Evolutionary conservation across 1,284 basidiomycete species (phyloP).

Genomic region (Psilocybe mexicana): DNA sequence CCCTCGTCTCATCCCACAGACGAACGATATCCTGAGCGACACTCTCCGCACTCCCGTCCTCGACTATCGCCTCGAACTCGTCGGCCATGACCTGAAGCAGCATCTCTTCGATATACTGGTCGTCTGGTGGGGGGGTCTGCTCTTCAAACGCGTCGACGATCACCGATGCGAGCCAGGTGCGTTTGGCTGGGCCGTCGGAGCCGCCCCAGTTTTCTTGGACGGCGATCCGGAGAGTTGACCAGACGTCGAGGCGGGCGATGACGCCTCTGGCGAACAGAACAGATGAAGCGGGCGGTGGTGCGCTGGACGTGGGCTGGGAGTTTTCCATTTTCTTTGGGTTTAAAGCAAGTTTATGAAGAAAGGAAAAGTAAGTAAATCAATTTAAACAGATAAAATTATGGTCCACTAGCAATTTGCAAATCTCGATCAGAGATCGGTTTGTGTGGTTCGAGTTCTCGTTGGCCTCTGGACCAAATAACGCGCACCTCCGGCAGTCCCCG

Average conservation of each 20-base stretch:
- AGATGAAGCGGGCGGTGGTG: slow-evolving; percentile 40
- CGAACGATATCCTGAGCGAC: slow-evolving; percentile 72
- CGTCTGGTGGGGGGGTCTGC: slow-evolving; percentile 58
- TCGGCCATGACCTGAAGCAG: slow-evolving; percentile 81
- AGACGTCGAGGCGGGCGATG: slow-evolving; percentile 75
- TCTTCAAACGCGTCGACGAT: slow-evolving; percentile 86
- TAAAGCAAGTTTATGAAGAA: no score
- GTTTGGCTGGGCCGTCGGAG: slow-evolving; percentile 63
- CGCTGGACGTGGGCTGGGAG: background rate
- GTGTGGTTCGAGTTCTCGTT: no score
- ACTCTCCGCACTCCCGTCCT: slow-evolving; percentile 75
- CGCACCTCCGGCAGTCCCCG: no score
- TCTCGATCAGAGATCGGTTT: no score
- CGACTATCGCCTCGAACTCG: slow-evolving; percentile 81
- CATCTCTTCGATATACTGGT: slow-evolving; percentile 74
- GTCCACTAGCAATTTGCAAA: no score
- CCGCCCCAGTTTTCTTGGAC: slow-evolving; percentile 85
- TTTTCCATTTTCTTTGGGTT: background rate
- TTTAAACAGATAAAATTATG: no score
- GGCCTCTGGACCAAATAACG: no score
- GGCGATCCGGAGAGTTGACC: slow-evolving; percentile 84
- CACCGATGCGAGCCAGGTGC: slow-evolving; percentile 78
- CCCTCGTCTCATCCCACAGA: slow-evolving; percentile 60
- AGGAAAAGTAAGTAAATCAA: no score
- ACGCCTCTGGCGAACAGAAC: slow-evolving; percentile 83